Evolutionary conservation across 345 rosid genomes (phyloP), one percentile per base, ranked within the genome.

Genomic region (Hibiscus trionum): DNA sequence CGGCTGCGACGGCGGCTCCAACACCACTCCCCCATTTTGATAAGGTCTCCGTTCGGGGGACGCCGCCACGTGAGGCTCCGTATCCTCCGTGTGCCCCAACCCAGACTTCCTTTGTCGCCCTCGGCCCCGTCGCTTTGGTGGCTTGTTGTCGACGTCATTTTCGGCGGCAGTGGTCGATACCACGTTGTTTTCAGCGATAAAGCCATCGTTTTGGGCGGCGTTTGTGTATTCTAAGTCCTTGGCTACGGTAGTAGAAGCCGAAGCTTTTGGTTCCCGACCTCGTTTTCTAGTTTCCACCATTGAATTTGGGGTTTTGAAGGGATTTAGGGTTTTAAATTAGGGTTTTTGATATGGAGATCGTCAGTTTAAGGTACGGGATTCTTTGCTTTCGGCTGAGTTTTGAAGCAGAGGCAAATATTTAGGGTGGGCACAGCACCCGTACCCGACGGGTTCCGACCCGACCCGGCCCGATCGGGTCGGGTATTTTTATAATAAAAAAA

Each of bases 261-360:
- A 69, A 11, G 76, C 1, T 59, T 83, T 77, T 68, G 81, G 62
- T 71, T 81, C 77, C 11, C 86, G 78, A 24, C 83, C 82, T 7
- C 87, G 83, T 61, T 83, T 88, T 69, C 90, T 86, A 60, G 80
- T 66, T 31, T 77, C 74, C 35, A 73, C 75, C 85, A 81, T 85
- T 61, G 12, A 19, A 26, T 14, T 65, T 2, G 0, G 4, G 11
- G 4, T 37, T 7, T 24, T 0, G 2, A 46, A 6, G 19, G 37
- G 11, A 8, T 37, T 8, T 37, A 19, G 21, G 35, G 63, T 39
- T 12, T 70, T 10, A 4, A 16, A 3, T 0, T 12, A 47, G 47
- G 69, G 75, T 72, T 72, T 72, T 49, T n/a, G 49, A 72, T 11
- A 11, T 19, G 52, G 11, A 42, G n/a, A 19, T 39, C 2, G n/a